Conservation (phyloP, 768 basidiomycete genomes). For the Suillus decipiens region DNA sequence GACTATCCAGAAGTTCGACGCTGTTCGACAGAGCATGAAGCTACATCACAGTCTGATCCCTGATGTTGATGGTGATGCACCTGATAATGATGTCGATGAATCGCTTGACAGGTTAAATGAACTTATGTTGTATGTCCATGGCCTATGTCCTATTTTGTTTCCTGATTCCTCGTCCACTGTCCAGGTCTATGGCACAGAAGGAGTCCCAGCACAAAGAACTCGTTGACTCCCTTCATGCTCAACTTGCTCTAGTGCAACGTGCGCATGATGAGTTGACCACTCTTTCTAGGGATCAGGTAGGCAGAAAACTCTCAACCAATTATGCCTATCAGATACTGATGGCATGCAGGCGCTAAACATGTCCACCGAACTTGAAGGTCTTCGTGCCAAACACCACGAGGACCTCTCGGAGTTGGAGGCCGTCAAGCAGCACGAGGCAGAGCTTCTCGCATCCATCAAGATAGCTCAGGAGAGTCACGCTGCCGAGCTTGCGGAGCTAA, state of each 20-base stretch:
- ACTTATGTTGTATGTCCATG: slow-evolving; percentile 77
- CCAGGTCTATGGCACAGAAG: slow-evolving; percentile 95
- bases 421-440: slow-evolving; percentile 56
- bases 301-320: slow-evolving; percentile 12
- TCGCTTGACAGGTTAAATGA: slow-evolving; percentile 83
- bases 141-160: slow-evolving; percentile 8
- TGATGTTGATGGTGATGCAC: slow-evolving; percentile 25
- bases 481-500: slow-evolving; percentile 48
- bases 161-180: slow-evolving; percentile 11
- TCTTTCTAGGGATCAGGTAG: slow-evolving; percentile 83
- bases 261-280: slow-evolving; percentile 82
- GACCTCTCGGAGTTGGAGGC: slow-evolving; percentile 54
- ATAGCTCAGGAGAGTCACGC: slow-evolving; percentile 52
- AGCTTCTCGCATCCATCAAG: slow-evolving; percentile 52
- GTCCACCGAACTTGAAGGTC: slow-evolving; percentile 80
- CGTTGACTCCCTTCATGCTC: slow-evolving; percentile 68
- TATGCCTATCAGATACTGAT: not conserved
- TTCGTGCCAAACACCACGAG: slow-evolving; percentile 62
- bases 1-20: slow-evolving; percentile 73
- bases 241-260: slow-evolving; percentile 68
- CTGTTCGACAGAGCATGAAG: slow-evolving; percentile 69
- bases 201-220: slow-evolving; percentile 86
- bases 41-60: slow-evolving; percentile 43
- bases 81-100: slow-evolving; percentile 57
- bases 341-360: slow-evolving; percentile 72